phyloP scores from a whole-genome alignment of 768 basidiomycete species.

The Lanmaoa rubissima region DNA sequence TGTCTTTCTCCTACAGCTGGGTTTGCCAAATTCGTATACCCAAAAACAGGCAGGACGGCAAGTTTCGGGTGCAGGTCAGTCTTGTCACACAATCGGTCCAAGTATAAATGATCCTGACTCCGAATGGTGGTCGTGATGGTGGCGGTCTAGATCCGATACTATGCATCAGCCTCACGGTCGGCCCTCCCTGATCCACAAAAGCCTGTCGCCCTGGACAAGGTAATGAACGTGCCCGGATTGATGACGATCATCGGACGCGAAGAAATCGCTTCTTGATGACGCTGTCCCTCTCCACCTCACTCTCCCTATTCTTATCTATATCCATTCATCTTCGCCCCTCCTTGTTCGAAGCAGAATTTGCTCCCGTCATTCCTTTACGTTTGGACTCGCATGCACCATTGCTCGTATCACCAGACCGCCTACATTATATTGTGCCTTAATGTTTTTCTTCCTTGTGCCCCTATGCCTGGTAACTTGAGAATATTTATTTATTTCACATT shows the following conservation, averaged over 20 bases:
- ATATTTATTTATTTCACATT: conserved; percentile 5
- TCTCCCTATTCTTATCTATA: not conserved
- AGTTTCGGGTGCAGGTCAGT: conserved; percentile 61
- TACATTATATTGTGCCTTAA: not conserved
- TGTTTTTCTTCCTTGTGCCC: not conserved
- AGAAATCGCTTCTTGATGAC: conserved; percentile 19
- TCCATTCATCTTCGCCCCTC: too few species aligned
- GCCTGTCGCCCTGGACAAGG: conserved; percentile 62
- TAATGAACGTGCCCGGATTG: conserved; percentile 62
- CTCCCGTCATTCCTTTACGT: conserved; percentile 2
- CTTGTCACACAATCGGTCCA: not conserved
- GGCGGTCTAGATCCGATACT: conserved; percentile 56
- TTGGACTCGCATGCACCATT: conserved; percentile 1
- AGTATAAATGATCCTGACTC: not conserved
- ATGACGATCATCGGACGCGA: conserved; percentile 66
- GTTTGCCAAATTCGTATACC: conserved; percentile 56
- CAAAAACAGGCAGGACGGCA: conserved; percentile 46
- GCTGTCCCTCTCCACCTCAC: not conserved
- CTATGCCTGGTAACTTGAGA: not conserved
- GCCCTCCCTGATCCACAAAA: conserved; percentile 51
- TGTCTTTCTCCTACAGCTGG: conserved; percentile 46
- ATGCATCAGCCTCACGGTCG: conserved; percentile 57
- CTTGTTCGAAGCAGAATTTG: not conserved
- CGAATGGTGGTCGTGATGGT: too few species aligned
- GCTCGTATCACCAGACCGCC: not conserved